Percentiles rank a stretch among this genome's conserved stretches.
phyloP scores from a whole-genome alignment of 2,329 filamentous ascomycete genomes.

The Microcera coccophila region DNA sequence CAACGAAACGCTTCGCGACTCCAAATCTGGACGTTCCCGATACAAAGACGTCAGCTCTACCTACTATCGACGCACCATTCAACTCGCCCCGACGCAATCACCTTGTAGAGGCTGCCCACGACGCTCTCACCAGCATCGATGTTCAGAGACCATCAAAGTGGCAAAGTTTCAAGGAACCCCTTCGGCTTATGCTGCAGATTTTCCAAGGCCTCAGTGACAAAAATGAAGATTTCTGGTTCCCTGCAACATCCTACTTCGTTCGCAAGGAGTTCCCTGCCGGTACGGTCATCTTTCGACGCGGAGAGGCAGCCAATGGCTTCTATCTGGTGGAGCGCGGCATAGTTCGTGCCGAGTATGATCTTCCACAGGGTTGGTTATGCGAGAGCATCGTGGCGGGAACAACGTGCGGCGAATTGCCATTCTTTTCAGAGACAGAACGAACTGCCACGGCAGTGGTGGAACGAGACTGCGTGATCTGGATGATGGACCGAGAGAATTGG shows the following conservation, averaged over 20 bases:
- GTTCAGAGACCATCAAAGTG: conserved; percentile 62
- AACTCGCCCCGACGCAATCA: conserved; percentile 79
- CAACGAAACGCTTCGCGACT: conserved; percentile 40
- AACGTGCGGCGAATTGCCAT: conserved; percentile 92
- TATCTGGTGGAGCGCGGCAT: conserved; percentile 89
- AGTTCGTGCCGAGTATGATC: conserved; percentile 81
- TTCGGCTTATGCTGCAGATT: conserved; percentile 89
- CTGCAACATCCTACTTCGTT: conserved; percentile 69
- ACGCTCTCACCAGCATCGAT: conserved; percentile 66
- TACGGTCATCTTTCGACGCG: conserved; percentile 71
- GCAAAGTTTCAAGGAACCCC: conserved; percentile 83
- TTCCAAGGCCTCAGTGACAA: conserved; percentile 82
- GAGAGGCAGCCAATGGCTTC: conserved; percentile 75
- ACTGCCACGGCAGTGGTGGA: conserved; percentile 86
- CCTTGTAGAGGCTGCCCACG: conserved; percentile 72
- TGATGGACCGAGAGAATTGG: conserved; percentile 71
- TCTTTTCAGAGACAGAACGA: conserved; percentile 85
- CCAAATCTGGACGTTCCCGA: conserved; percentile 48
- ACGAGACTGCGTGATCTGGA: conserved; percentile 76
- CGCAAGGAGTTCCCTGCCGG: conserved; percentile 65
- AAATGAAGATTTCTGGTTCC: conserved; percentile 96
- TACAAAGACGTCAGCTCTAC: conserved; percentile 29
- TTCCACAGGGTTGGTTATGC: conserved; percentile 82
- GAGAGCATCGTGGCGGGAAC: conserved; percentile 93
- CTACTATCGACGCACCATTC: conserved; percentile 44